Percentiles rank a stretch among this genome's conserved stretches.
Conservation (phyloP, 208 protist species). For the Strigomonas culicis region DNA sequence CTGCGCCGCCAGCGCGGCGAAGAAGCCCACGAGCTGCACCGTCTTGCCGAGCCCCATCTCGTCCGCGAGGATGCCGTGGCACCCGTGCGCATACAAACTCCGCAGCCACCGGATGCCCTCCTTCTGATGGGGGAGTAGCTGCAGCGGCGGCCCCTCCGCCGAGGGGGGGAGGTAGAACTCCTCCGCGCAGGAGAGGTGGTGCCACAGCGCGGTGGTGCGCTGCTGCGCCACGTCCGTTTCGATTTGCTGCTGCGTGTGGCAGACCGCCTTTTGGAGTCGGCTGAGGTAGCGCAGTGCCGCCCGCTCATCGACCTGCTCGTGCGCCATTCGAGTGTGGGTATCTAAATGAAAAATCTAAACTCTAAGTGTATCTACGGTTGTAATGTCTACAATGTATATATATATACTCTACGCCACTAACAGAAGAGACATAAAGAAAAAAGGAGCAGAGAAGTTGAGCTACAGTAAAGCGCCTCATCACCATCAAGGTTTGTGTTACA, state of each 20-base stretch:
- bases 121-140: constrained; percentile 90
- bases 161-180: constrained; percentile 13
- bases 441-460: neutral
- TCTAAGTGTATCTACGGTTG: neutral
- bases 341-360: neutral
- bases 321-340: neutral
- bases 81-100: constrained; percentile 90
- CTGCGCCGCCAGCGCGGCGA: constrained; percentile 70
- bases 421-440: neutral
- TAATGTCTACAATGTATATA: too few relatives aligned
- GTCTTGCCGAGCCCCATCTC: constrained; percentile 97
- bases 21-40: constrained; percentile 89
- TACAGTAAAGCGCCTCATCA: neutral
- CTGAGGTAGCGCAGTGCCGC: neutral
- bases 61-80: constrained; percentile 91
- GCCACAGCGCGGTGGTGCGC: neutral
- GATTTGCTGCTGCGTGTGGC: too few relatives aligned
- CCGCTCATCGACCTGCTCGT: neutral
- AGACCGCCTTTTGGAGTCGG: too few relatives aligned
- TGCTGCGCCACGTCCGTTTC: neutral
- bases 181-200: neutral
- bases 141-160: neutral
- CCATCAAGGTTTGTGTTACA: too few relatives aligned
- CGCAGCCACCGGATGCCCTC: constrained; percentile 93
- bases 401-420: too few relatives aligned